A percentile compares a stretch with the other conserved stretches of the same genome.
Evolutionary conservation across 148 eudicot species (phyloP).

Genomic region (Rheum nobile): DNA sequence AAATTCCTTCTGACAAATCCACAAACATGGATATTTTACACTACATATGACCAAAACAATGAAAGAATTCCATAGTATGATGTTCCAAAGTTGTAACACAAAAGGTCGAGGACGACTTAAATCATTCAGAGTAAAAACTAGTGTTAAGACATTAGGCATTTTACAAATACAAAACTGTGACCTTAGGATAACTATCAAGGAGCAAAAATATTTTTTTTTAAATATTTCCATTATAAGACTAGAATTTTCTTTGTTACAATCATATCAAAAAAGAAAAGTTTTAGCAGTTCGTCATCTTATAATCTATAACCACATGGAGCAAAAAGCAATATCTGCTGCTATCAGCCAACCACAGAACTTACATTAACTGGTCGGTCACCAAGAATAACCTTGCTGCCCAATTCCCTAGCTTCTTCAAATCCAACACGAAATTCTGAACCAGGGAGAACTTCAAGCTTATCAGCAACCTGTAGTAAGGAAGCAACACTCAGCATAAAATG

Average conservation of each 20-base stretch:
- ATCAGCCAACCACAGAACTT: constrained; percentile 16
- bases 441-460: constrained; percentile 86
- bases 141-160: background rate
- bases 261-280: background rate
- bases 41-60: background rate
- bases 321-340: background rate
- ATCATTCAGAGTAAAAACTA: background rate
- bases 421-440: constrained; percentile 96
- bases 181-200: background rate
- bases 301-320: background rate
- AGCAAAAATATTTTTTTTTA: background rate
- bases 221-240: background rate
- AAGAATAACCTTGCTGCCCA: constrained; percentile 88
- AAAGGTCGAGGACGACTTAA: background rate
- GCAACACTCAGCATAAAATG: background rate
- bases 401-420: constrained; percentile 88
- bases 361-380: constrained; percentile 99
- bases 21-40: background rate
- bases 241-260: background rate
- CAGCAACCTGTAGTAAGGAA: constrained; percentile 49
- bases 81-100: background rate
- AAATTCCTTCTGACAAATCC: background rate
- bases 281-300: background rate
- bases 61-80: background rate
- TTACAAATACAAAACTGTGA: background rate